Evolutionary conservation across 23 red algal species (phyloP).

Genomic region (Gracilaria domingensis): DNA sequence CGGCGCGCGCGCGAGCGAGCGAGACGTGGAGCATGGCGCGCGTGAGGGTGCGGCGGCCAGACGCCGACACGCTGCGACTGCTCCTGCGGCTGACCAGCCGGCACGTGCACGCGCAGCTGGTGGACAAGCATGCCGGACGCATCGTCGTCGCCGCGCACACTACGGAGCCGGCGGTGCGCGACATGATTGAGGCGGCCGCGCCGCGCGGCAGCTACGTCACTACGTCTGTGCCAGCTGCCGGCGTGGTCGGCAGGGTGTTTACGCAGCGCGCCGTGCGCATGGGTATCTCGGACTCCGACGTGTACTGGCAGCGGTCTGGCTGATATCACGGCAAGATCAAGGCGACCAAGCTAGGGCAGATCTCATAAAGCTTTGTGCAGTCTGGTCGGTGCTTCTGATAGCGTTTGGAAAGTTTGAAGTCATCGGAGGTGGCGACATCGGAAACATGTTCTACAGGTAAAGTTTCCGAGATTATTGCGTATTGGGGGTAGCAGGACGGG

Average conservation of each 20-base stretch:
- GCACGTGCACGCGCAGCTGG: slow-evolving; percentile 86
- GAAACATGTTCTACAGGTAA: too few species aligned
- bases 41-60: slow-evolving; percentile 31
- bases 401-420: too few species aligned
- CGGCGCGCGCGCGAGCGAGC: too few species aligned
- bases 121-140: slow-evolving; percentile 32
- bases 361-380: too few species aligned
- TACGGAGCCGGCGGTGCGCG: slow-evolving; percentile 50
- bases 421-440: too few species aligned
- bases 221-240: slow-evolving; percentile 60
- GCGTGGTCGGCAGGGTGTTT: slow-evolving; percentile 46
- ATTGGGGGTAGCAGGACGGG: too few species aligned
- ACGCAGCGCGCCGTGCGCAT: slow-evolving; percentile 31
- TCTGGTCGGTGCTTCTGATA: too few species aligned
- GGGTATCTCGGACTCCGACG: slow-evolving; percentile 37
- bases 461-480: too few species aligned
- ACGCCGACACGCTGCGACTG: slow-evolving; percentile 39
- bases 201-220: slow-evolving; percentile 36
- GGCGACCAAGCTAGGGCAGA: too few species aligned
- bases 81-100: slow-evolving; percentile 69
- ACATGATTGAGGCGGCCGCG: neutral
- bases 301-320: too few species aligned
- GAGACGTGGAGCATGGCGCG: slow-evolving; percentile 20
- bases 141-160: slow-evolving; percentile 66
- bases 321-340: too few species aligned